A percentile compares a stretch with the other conserved stretches of the same genome.
Conservation (phyloP, 345 rosid species). For the Abelmoschus esculentus region DNA sequence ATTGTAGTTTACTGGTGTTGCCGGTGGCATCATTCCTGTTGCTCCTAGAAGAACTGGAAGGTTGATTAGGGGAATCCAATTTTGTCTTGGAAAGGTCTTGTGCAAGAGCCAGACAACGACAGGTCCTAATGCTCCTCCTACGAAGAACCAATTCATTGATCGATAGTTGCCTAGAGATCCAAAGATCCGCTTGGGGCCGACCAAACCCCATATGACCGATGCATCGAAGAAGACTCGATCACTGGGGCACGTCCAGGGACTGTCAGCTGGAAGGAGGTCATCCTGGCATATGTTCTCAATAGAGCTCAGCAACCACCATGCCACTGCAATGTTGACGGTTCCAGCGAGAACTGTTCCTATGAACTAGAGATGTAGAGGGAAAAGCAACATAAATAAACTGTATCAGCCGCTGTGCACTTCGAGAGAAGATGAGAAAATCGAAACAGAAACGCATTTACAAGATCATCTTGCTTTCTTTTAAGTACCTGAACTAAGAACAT, state of each 20-base stretch:
- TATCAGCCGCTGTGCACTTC: constrained; percentile 3
- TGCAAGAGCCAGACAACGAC: constrained; percentile 57
- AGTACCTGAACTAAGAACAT: constrained; percentile 92
- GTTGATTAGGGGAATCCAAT: constrained; percentile 81
- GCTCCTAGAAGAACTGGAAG: constrained; percentile 86
- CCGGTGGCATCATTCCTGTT: constrained; percentile 72
- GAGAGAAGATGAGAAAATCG: not conserved
- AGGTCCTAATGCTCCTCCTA: constrained; percentile 81
- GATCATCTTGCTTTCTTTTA: not conserved
- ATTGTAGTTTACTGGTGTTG: constrained; percentile 68
- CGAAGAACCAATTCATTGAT: constrained; percentile 81
- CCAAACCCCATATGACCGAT: constrained; percentile 89
- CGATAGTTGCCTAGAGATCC: constrained; percentile 64
- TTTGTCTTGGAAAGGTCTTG: constrained; percentile 60
- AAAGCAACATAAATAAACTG: not conserved
- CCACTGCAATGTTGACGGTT: constrained; percentile 66
- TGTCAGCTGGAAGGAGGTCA: constrained; percentile 54
- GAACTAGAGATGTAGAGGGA: constrained; percentile 30
- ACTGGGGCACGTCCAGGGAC: constrained; percentile 90
- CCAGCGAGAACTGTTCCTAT: constrained; percentile 83
- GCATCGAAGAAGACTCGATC: constrained; percentile 90
- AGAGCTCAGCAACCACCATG: constrained; percentile 80
- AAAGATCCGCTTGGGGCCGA: constrained; percentile 70
- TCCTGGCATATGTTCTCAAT: constrained; percentile 72
- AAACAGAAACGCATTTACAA: not conserved